Percentiles rank a stretch among this genome's conserved stretches.
Conservation (phyloP, 352 stramenopile species). For the Globisporangium perplexum region DNA sequence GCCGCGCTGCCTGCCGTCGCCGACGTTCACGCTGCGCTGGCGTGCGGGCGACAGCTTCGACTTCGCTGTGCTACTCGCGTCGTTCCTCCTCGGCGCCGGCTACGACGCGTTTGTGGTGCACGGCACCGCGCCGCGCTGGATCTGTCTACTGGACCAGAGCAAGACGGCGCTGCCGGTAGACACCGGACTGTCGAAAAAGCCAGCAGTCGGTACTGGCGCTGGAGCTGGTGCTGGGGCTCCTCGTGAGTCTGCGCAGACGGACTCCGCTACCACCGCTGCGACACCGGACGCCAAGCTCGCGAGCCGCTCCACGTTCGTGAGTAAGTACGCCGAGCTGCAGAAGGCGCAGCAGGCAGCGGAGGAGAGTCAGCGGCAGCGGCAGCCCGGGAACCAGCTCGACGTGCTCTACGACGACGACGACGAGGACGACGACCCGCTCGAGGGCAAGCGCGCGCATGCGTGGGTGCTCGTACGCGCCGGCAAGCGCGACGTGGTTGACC, state of each 20-base stretch:
- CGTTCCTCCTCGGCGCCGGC: conserved; percentile 90
- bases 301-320: conserved; percentile 57
- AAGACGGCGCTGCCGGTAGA: conserved; percentile 55
- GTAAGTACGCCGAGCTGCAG: conserved; percentile 56
- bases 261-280: background rate
- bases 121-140: conserved; percentile 80
- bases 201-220: too few relatives aligned
- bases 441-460: conserved; percentile 75
- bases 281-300: conserved; percentile 28
- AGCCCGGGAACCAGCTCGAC: conserved; percentile 32
- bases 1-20: conserved; percentile 75
- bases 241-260: background rate
- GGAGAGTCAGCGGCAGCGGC: conserved; percentile 18
- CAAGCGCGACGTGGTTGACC: conserved; percentile 81
- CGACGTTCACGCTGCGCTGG: conserved; percentile 85
- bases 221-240: background rate
- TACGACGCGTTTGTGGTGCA: conserved; percentile 95
- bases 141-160: conserved; percentile 91
- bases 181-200: conserved; percentile 36
- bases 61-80: conserved; percentile 83
- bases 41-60: conserved; percentile 91
- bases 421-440: conserved; percentile 65
- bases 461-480: conserved; percentile 92
- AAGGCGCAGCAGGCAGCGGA: conserved; percentile 43
- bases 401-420: conserved; percentile 55